phyloP scores from a whole-genome alignment of 306 rosid species.

The Hippophae tibetana region DNA sequence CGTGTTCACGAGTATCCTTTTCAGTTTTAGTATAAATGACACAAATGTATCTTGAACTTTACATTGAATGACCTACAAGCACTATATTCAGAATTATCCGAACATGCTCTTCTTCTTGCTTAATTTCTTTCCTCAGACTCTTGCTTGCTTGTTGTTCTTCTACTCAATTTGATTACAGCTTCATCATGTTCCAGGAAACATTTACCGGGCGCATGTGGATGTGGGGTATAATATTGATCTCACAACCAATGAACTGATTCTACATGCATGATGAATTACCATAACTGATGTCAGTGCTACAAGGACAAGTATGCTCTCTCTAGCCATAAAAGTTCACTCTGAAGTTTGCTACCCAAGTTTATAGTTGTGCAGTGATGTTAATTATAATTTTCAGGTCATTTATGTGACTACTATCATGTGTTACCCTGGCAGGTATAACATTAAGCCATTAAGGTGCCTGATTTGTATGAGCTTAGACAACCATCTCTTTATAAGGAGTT shows the following conservation, averaged over 20 bases:
- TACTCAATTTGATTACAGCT: conserved; percentile 57
- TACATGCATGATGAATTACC: conserved; percentile 51
- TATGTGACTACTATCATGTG: background rate
- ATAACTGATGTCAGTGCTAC: conserved; percentile 38
- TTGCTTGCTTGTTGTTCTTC: too few species aligned
- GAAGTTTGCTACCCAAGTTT: background rate
- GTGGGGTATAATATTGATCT: conserved; percentile 54
- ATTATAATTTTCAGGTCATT: background rate
- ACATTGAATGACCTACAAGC: too few species aligned
- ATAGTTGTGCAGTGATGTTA: conserved; percentile 11
- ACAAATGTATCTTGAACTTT: too few species aligned
- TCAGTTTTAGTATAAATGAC: too few species aligned
- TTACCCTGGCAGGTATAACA: conserved; percentile 43
- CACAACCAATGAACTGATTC: conserved; percentile 76
- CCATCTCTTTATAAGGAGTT: conserved; percentile 76
- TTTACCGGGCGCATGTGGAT: conserved; percentile 35
- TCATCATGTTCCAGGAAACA: conserved; percentile 66
- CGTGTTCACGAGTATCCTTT: too few species aligned
- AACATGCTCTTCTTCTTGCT: too few species aligned
- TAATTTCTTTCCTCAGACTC: too few species aligned
- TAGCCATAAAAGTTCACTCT: too few species aligned
- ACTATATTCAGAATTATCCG: too few species aligned
- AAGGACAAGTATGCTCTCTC: conserved; percentile 64
- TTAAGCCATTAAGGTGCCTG: conserved; percentile 49
- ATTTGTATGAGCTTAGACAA: conserved; percentile 82